A percentile compares a stretch with the other conserved stretches of the same genome.
phyloP scores from a whole-genome alignment of 2,329 filamentous ascomycete genomes.

The Clonostachys sp. region DNA sequence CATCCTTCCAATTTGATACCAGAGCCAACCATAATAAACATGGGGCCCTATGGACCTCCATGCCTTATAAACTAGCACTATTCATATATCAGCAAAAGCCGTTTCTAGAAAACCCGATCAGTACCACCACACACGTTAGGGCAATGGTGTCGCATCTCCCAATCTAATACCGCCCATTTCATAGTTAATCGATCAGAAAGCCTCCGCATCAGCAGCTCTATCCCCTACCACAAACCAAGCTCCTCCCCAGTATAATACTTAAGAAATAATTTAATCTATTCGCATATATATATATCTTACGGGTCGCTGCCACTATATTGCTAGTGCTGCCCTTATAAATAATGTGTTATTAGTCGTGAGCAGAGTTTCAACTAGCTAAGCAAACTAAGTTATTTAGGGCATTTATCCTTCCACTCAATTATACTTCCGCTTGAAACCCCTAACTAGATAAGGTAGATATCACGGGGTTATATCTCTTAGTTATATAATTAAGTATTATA shows the following conservation, averaged over 20 bases:
- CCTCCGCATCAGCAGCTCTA: no score
- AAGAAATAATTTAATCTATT: no score
- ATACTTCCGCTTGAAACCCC: not conserved
- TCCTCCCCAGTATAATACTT: no score
- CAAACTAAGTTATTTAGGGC: not conserved
- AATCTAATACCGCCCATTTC: not conserved
- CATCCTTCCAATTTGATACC: not conserved
- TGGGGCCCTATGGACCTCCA: not conserved
- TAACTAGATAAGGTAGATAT: not conserved
- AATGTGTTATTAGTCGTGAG: not conserved
- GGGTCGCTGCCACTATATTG: no score
- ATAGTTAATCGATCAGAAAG: not conserved
- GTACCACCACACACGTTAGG: not conserved
- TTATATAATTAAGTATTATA: not conserved
- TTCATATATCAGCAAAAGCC: constrained; percentile 1
- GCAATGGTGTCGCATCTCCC: not conserved
- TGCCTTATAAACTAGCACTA: not conserved
- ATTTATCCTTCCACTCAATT: constrained; percentile 2
- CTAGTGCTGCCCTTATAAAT: not conserved
- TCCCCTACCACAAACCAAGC: no score
- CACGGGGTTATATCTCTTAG: not conserved
- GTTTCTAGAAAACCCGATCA: not conserved
- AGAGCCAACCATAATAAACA: not conserved
- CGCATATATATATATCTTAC: no score
- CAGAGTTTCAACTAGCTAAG: not conserved